Conservation (phyloP, 1,284 basidiomycete genomes). For the Cutaneotrichosporon sp. region DNA sequence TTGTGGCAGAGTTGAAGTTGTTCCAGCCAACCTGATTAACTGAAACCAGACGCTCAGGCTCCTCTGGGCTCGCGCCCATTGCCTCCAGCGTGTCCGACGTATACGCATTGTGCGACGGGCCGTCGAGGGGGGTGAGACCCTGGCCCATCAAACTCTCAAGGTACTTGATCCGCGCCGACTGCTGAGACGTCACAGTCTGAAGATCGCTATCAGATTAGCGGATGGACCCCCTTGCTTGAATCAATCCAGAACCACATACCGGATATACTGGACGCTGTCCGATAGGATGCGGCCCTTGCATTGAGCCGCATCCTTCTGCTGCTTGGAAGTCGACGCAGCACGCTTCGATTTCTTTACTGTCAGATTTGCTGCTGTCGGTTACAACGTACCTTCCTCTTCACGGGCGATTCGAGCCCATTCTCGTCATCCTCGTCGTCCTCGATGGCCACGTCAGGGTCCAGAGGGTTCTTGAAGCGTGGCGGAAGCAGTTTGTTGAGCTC, state of each 20-base stretch:
- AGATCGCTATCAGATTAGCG: conserved; percentile 33
- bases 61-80: conserved; percentile 43
- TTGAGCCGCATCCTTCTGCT: conserved; percentile 42
- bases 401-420: conserved; percentile 21
- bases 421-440: conserved; percentile 47
- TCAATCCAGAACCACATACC: conserved; percentile 26
- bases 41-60: conserved; percentile 35
- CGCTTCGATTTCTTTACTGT: conserved; percentile 34
- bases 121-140: conserved; percentile 4
- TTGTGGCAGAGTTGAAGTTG: conserved; percentile 12
- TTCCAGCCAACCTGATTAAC: conserved; percentile 26
- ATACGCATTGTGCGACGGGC: conserved; percentile 5
- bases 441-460: conserved; percentile 31
- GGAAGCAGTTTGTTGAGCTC: conserved; percentile 47
- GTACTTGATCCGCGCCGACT: conserved; percentile 39
- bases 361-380: background rate
- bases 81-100: conserved; percentile 30
- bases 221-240: background rate
- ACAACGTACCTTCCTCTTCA: conserved; percentile 39
- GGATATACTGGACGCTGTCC: conserved; percentile 46
- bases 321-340: conserved; percentile 33
- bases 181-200: conserved; percentile 35
- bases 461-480: conserved; percentile 31
- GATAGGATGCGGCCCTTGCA: conserved; percentile 47
- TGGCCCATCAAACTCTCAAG: conserved; percentile 37